These are phyloP conservation scores for Halocafeteria seosinensis DNA, from an alignment of 108 stramenopile genomes.

Conservation along the genomic window DNA sequence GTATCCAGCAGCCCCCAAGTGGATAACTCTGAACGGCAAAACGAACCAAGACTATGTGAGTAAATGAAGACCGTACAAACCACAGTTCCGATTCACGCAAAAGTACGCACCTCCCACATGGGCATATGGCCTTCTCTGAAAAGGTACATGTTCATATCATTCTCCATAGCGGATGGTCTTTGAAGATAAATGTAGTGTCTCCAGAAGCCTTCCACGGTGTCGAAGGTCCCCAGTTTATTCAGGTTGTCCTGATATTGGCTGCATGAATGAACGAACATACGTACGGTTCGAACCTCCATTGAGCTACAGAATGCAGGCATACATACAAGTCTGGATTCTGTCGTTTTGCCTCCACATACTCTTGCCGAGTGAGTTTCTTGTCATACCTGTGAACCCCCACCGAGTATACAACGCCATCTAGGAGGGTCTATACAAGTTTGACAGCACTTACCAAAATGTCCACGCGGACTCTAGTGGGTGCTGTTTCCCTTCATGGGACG, in stretches of 20 bases:
- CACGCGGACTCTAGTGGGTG: too few species aligned
- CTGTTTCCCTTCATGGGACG: too few species aligned
- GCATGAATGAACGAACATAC: too few species aligned
- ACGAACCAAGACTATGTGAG: too few species aligned
- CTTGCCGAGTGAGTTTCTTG: background rate
- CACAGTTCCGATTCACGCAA: constrained; percentile 5
- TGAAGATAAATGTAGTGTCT: constrained; percentile 29
- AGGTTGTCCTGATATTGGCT: background rate
- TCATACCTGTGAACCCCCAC: background rate
- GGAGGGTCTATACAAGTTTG: too few species aligned
- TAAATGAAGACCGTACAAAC: background rate
- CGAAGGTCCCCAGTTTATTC: constrained; percentile 14
- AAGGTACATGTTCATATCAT: constrained; percentile 30
- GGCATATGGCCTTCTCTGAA: constrained; percentile 29
- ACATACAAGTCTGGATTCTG: background rate
- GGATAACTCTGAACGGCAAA: too few species aligned
- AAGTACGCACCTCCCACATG: constrained; percentile 42
- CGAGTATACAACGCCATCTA: too few species aligned
- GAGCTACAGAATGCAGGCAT: too few species aligned
- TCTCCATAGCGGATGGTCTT: constrained; percentile 24
- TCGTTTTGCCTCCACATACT: background rate
- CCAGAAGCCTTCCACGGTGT: constrained; percentile 38
- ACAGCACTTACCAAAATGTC: too few species aligned
- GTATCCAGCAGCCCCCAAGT: constrained; percentile 36
- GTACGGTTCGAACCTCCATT: too few species aligned